Evolutionary conservation across 768 basidiomycete species (phyloP), one percentile per base, ranked within the genome.

Genomic region (Inosperma sp.): DNA sequence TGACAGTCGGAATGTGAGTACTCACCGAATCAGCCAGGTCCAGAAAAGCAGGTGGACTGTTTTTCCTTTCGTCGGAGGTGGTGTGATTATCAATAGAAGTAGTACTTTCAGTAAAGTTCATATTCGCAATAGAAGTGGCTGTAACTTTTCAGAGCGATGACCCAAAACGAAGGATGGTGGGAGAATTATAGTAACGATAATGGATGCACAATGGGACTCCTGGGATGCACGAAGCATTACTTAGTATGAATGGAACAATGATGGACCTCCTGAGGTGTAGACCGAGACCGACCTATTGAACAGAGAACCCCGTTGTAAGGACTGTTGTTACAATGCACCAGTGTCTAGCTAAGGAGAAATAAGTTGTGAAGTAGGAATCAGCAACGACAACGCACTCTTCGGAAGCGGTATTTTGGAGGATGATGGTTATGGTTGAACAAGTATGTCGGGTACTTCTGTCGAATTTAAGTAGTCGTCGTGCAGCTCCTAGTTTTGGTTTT

Each of bases 21-120:
- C 88, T 62, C 67, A 93, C 91, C 59, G 91, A 92, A 72, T 93
- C 91, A 53, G 91, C 91, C 62, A 93, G 83, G 76, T 93, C 91
- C 71, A 93, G 77, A 72, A 93, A 93, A 51, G 91, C 91, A 56
- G 91, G 88, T 16, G 91, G 90, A 69, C 86, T 92, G 62, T 87
- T 86, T 75, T 88, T 90, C 67, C 83, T 76, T 58, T 81, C 84
- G 64, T 84, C 84, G 46, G 79, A 73, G 66, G 80, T 62, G 63
- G 79, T 68, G 66, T 72, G 78, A 82, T 80, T 79, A 84, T 86
- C 82, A 79, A 80, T 78, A 76, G 82, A 76, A 66, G 77, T 84
- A 82, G 80, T 79, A 69, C 82, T 81, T 74, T 88, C 82, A 73
- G 77, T 68, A 71, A 73, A 71, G 69, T 73, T 84, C 88, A 89